Conservation (phyloP, 164 flowering plant genomes). For the Nymphaea colorata region DNA sequence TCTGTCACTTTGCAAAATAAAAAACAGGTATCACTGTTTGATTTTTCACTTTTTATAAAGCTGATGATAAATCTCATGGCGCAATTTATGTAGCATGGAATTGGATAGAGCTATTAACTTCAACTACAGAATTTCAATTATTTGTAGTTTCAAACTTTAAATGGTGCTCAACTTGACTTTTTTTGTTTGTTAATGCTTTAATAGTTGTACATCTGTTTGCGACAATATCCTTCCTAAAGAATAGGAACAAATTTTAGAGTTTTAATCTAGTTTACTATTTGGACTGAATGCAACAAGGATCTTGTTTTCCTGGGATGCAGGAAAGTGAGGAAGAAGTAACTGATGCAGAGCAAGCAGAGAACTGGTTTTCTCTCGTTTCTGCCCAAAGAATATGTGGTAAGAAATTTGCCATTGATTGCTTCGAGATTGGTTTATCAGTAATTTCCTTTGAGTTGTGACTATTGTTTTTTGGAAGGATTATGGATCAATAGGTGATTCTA, state of each 20-base stretch:
- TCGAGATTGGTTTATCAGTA: not conserved
- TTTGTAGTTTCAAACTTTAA: too few species aligned
- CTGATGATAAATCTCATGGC: too few species aligned
- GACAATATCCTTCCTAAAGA: not conserved
- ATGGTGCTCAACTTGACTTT: too few species aligned
- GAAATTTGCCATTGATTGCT: conserved; percentile 10
- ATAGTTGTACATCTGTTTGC: not conserved
- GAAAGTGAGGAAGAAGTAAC: conserved; percentile 98
- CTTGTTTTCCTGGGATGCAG: conserved; percentile 17
- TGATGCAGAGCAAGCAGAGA: conserved; percentile 97
- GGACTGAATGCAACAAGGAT: too few species aligned
- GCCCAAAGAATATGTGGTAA: conserved; percentile 95
- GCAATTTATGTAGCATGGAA: too few species aligned
- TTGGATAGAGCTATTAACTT: too few species aligned
- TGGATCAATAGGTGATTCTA: not conserved
- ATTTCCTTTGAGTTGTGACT: not conserved
- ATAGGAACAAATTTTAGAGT: too few species aligned
- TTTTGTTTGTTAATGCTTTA: not conserved
- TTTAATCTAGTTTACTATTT: too few species aligned
- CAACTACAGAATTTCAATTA: too few species aligned
- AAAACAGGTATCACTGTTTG: too few species aligned
- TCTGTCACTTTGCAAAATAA: too few species aligned
- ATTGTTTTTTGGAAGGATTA: not conserved
- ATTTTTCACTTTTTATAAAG: too few species aligned
- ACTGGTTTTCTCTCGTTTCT: conserved; percentile 97